Percentiles rank a stretch among this genome's conserved stretches.
Conservation (phyloP, 2,329 filamentous ascomycete genomes). For the Gnomoniopsis sp. region DNA sequence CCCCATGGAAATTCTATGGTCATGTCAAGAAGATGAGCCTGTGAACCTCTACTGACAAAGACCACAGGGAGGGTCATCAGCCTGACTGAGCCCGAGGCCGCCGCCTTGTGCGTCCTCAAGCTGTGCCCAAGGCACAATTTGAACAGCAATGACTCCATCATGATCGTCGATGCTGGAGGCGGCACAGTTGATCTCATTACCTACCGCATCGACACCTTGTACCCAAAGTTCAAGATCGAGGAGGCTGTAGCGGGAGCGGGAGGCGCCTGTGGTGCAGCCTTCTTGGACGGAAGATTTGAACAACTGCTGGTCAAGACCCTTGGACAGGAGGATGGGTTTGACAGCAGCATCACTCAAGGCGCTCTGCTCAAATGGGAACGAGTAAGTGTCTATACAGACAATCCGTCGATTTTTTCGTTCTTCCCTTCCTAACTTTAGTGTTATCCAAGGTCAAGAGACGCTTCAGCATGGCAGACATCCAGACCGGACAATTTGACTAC, state of each 20-base stretch:
- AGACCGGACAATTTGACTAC: conserved; percentile 36
- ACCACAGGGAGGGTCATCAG: conserved; percentile 33
- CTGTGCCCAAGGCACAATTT: conserved; percentile 38
- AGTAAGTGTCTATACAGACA: neutral
- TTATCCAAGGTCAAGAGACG: conserved; percentile 32
- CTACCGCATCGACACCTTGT: conserved; percentile 42
- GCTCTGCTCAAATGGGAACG: conserved; percentile 32
- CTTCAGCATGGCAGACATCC: conserved; percentile 31
- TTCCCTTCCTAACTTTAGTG: conserved; percentile 5
- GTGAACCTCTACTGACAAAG: too few species aligned
- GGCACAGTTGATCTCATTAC: conserved; percentile 53
- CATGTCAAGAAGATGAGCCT: too few species aligned
- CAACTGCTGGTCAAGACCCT: conserved; percentile 41
- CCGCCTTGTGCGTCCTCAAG: conserved; percentile 46
- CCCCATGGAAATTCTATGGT: too few species aligned
- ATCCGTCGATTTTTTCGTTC: conserved; percentile 33
- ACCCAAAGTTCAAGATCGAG: conserved; percentile 42
- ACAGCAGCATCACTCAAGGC: conserved; percentile 35
- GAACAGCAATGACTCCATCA: conserved; percentile 43
- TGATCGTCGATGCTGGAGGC: conserved; percentile 53
- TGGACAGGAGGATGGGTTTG: conserved; percentile 39
- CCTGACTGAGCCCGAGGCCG: conserved; percentile 51
- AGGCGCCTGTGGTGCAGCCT: conserved; percentile 46
- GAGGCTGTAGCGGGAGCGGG: conserved; percentile 48
- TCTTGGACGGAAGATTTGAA: conserved; percentile 46